Evolutionary conservation across 305 asterid species (phyloP).

Genomic region (Solanum chacoense): DNA sequence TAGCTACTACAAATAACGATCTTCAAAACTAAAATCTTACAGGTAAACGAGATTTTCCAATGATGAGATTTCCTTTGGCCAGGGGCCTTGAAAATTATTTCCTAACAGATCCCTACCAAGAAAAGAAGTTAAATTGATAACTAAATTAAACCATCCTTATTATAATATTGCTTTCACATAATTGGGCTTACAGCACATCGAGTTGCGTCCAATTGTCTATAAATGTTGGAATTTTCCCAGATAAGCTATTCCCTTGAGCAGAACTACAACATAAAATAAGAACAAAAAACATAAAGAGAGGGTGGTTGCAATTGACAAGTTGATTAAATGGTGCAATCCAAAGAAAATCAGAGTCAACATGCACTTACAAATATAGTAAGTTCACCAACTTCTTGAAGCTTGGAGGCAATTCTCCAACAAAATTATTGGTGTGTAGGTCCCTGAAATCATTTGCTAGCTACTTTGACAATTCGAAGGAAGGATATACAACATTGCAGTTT

Average conservation of each 20-base stretch:
- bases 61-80: background rate
- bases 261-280: fast-evolving
- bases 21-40: background rate
- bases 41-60: background rate
- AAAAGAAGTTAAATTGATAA: background rate
- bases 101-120: background rate
- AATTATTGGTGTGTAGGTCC: background rate
- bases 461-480: background rate
- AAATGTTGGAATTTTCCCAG: background rate
- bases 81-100: background rate
- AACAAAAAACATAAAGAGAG: background rate
- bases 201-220: background rate
- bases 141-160: background rate
- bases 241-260: background rate
- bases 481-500: background rate
- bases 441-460: background rate
- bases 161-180: background rate
- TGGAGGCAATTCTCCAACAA: background rate
- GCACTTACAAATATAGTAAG: fast-evolving
- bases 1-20: background rate
- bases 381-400: background rate
- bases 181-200: background rate
- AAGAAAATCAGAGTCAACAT: background rate
- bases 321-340: background rate
- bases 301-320: background rate